phyloP scores from a whole-genome alignment of 2,329 filamentous ascomycete species.

The Fusarium nurragi region DNA sequence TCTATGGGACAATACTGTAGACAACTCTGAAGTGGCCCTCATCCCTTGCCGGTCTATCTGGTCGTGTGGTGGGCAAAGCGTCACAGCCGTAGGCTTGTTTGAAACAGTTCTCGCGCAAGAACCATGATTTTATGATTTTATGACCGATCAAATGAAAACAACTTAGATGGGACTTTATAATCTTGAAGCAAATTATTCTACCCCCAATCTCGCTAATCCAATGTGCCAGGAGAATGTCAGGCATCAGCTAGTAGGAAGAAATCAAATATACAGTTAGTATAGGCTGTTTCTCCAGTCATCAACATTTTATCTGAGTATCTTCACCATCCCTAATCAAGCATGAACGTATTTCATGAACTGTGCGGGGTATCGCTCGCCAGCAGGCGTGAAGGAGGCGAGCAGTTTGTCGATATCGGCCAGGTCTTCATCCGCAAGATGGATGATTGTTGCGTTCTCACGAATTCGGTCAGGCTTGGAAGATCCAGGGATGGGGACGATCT shows the following conservation, averaged over 20 bases:
- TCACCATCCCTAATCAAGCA: conserved; percentile 8
- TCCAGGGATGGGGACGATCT: conserved; percentile 73
- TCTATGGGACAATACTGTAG: conserved; percentile 23
- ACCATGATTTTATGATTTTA: conserved; percentile 20
- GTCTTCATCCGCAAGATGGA: conserved; percentile 62
- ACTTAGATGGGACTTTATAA: not conserved
- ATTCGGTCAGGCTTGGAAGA: conserved; percentile 66
- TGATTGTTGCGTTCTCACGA: conserved; percentile 65
- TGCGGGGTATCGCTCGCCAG: conserved; percentile 60
- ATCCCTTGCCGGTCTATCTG: conserved; percentile 53
- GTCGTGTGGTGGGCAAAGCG: conserved; percentile 46
- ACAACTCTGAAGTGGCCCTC: conserved; percentile 27
- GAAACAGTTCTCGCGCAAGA: conserved; percentile 30
- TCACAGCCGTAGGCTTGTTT: conserved; percentile 49
- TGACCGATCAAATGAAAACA: conserved; percentile 13
- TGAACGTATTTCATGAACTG: conserved; percentile 30
- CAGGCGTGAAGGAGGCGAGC: conserved; percentile 57
- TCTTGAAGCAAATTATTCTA: not conserved
- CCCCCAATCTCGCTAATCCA: not conserved
- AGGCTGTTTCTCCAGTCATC: not conserved
- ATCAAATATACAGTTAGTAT: not conserved
- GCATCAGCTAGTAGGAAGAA: not conserved
- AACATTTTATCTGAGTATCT: not conserved
- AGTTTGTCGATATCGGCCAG: conserved; percentile 60
- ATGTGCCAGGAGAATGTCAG: not conserved